These are phyloP conservation scores for Chaetoceros tenuissimus DNA, from an alignment of 108 stramenopile species.

Conservation along the genomic window DNA sequence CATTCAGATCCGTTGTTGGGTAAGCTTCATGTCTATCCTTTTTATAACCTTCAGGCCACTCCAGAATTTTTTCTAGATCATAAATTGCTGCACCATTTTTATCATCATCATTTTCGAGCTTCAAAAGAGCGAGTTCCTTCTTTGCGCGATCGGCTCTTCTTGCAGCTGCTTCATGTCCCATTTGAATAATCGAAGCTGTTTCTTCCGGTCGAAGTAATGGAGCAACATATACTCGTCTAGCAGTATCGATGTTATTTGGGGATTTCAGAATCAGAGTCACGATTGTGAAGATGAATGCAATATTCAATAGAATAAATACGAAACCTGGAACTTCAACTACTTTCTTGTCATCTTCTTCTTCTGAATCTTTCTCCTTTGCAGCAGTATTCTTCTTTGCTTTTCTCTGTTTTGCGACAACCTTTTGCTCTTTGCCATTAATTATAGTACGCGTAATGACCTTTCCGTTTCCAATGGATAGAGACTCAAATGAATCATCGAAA, in stretches of 20 bases:
- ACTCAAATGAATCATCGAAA: background rate
- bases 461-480: background rate
- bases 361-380: background rate
- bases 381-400: background rate
- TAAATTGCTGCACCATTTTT: background rate
- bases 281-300: background rate
- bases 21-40: constrained; percentile 21
- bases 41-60: background rate
- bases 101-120: constrained; percentile 7
- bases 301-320: constrained; percentile 1
- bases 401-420: background rate
- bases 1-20: constrained; percentile 65
- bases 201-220: constrained; percentile 50
- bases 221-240: constrained; percentile 32
- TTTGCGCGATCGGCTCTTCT: constrained; percentile 13
- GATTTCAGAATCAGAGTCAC: constrained; percentile 14
- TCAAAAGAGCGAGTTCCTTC: background rate
- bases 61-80: background rate
- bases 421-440: background rate
- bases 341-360: background rate
- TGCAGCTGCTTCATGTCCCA: constrained; percentile 38
- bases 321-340: background rate
- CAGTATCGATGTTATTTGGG: constrained; percentile 40
- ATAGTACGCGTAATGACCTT: background rate
- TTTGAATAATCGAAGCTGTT: constrained; percentile 36